Base-by-base conservation (phyloP, 768 basidiomycete genomes). In the Megacollybia marginata region DNA sequence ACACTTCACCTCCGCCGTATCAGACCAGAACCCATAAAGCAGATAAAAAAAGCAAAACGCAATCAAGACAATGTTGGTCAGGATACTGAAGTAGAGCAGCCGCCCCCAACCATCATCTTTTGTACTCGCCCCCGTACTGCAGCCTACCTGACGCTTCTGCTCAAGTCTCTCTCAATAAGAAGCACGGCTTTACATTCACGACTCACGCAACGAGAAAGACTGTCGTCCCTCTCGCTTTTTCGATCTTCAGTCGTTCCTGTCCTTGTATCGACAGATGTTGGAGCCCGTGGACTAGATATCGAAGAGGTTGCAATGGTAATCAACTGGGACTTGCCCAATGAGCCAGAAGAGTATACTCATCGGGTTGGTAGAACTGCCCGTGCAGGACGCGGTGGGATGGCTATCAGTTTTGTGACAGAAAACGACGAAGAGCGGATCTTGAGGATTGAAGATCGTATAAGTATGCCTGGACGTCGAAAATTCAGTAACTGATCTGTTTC, bases 51-150 rank as follows among this genome's bases (percentile, higher is more conserved):
- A 38, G 19, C 53, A 11, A 53, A 47, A 32, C 59, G 63, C 35
- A 60, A 65, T 28, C 67, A 71, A 46, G 66, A 65, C 52, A 66
- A 68, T 53, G 54, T 66, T 42, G 69, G 70, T 42, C 74, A 75
- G 16, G 74, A 78, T 11, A 74, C 75, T 5, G 75, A 78, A 19
- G 73, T 80, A 33, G 73, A 76, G 36, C 85, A 88, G 54, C 91
- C 94, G 2, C 96, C 96, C 15, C 90, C 93, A 1, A 98, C 94
- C 18, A 97, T 99, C 57, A 92, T 99, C 54, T 99, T 98, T 67
- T 93, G 82, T 65, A 78, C 78, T 16, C 85, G 83, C 52, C 78
- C 94, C 34, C 81, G 84, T 48, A 94, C 93, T 0, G 93, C 86
- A 0, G 94, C 94, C 15, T 96, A 95, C 64, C 73, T 99, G 51